Conservation (phyloP, 2,329 filamentous ascomycete genomes). For the Trichoderma koningiopsis region DNA sequence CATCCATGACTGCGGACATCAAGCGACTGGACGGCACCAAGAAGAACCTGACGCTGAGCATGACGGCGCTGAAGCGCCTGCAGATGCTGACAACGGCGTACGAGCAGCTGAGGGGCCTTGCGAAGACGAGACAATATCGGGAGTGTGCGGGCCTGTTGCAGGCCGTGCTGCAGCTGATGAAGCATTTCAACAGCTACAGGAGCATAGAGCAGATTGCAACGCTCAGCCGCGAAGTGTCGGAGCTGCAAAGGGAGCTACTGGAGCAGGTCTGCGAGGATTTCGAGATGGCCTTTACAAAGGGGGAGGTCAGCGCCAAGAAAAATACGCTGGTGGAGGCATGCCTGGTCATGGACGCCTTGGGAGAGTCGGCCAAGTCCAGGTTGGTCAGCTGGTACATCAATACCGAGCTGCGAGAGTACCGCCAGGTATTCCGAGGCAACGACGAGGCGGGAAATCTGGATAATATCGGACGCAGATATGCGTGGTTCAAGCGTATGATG, state of each 20-base stretch:
- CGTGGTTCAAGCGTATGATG: constrained; percentile 95
- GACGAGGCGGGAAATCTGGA: constrained; percentile 95
- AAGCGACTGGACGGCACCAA: constrained; percentile 97
- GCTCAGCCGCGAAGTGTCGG: constrained; percentile 87
- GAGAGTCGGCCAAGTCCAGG: constrained; percentile 78
- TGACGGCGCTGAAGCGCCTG: constrained; percentile 94
- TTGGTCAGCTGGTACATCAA: constrained; percentile 98
- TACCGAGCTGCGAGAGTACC: constrained; percentile 91
- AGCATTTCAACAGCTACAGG: constrained; percentile 96
- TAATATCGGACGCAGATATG: constrained; percentile 92
- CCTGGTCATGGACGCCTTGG: constrained; percentile 90
- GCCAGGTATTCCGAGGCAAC: constrained; percentile 92
- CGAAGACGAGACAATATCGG: constrained; percentile 84
- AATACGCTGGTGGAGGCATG: constrained; percentile 82
- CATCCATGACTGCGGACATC: constrained; percentile 98
- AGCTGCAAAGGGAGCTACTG: constrained; percentile 86
- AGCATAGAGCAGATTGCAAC: constrained; percentile 98
- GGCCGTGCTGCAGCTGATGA: constrained; percentile 96
- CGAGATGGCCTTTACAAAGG: constrained; percentile 89
- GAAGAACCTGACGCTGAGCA: constrained; percentile 91
- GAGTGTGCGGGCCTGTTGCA: constrained; percentile 93
- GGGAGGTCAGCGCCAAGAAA: constrained; percentile 71
- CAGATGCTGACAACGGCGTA: constrained; percentile 99
- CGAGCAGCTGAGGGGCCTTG: constrained; percentile 84
- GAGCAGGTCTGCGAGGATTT: constrained; percentile 99